Evolutionary conservation across 108 stramenopile genomes (phyloP).

Genomic region (Mediolabrus comicus): DNA sequence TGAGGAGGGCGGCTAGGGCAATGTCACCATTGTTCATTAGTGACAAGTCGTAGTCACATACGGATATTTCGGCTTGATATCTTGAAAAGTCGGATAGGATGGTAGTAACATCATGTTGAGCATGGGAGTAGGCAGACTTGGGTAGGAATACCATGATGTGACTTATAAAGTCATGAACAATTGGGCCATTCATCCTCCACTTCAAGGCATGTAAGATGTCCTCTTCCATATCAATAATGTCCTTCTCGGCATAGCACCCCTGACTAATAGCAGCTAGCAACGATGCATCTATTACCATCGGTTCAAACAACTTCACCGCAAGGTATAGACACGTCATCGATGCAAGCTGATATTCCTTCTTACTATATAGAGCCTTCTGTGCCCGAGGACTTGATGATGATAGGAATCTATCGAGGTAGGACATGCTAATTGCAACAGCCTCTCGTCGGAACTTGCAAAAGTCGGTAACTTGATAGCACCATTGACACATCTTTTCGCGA

Average conservation of each 20-base stretch:
- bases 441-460: slow-evolving; percentile 64
- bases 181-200: slow-evolving; percentile 45
- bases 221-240: slow-evolving; percentile 60
- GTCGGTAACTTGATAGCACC: slow-evolving; percentile 68
- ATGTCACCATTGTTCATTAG: slow-evolving; percentile 17
- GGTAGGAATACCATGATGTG: slow-evolving; percentile 28
- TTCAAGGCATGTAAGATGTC: slow-evolving; percentile 40
- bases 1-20: slow-evolving; percentile 42
- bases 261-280: slow-evolving; percentile 61
- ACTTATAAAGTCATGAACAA: slow-evolving; percentile 26
- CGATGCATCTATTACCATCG: slow-evolving; percentile 51
- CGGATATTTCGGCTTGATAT: slow-evolving; percentile 43
- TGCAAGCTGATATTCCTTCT: slow-evolving; percentile 77
- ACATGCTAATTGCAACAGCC: slow-evolving; percentile 73
- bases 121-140: neutral
- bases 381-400: slow-evolving; percentile 39
- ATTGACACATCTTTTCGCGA: slow-evolving; percentile 67
- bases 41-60: slow-evolving; percentile 19
- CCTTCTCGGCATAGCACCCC: slow-evolving; percentile 44
- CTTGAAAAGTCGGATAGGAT: slow-evolving; percentile 24
- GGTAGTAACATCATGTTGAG: neutral
- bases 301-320: slow-evolving; percentile 84
- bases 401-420: slow-evolving; percentile 72
- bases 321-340: slow-evolving; percentile 81
- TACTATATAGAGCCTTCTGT: slow-evolving; percentile 49